Base-by-base conservation (phyloP, 2,329 filamentous ascomycete species). In the Hypoxylon sp. region DNA sequence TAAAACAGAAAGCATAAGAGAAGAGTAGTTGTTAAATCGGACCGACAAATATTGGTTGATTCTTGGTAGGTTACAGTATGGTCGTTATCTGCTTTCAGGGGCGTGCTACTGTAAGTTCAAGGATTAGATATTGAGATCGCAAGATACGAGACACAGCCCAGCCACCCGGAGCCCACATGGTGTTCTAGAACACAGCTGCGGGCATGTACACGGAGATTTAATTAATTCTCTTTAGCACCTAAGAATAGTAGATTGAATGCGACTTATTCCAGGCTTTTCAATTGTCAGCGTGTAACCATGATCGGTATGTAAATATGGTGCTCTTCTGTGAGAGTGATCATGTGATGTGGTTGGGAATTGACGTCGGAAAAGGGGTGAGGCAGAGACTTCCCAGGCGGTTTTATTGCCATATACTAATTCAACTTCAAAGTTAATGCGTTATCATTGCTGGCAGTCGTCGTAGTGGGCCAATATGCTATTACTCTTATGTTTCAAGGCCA, bases 101-200 rank as follows among this genome's bases (percentile, higher is more conserved):
- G n/a, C 38, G 11, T 6, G 34, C 25, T 49, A n/a, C n/a, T n/a
- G n/a, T n/a, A 7, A 10, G 23, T 58, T 41, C 46, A 61, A 41
- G 48, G 58, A 53, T 41, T 30, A 17, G 14, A n/a, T 52, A 49
- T 28, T 46, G 32, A 34, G 49, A 60, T 60, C 25, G 50, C 36
- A 34, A 58, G 55, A 58, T 32, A 41, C 49, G 49, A 61, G 56
- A 21, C 60, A 61, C 41, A 67, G 63, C 63, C 67, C 41, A 67
- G 63, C 63, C 67, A 36, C 60, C 49, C 55, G 59, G 63, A 58
- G 56, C 49, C 62, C 55, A 55, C 49, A 19, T 25, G 21, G 46
- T 6, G 36, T 21, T 62, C 52, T 48, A 34, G 53, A 55, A 59
- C 67, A 36, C 50, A 30, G 55, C 45, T 59, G 32, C 46, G 48